Percentiles rank a stretch among this genome's conserved stretches.
These are phyloP conservation scores for Debaryomycetaceae sp. DNA, from an alignment of 1,139 yeast genomes.

Conservation along the genomic window DNA sequence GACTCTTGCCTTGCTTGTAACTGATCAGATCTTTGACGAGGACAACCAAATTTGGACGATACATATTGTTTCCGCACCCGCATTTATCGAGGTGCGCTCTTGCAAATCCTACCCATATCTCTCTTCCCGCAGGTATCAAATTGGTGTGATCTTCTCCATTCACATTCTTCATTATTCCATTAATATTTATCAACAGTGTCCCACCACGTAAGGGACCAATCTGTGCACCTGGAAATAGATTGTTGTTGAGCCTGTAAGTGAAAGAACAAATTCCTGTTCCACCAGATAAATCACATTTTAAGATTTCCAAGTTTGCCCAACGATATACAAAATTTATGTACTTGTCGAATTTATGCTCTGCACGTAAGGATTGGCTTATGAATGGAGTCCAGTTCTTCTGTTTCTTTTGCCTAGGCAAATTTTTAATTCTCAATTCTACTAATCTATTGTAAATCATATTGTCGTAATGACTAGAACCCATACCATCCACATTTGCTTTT, in stretches of 20 bases:
- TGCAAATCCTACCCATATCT: slow-evolving; percentile 36
- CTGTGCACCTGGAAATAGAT: slow-evolving; percentile 12
- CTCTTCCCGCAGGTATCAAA: slow-evolving; percentile 17
- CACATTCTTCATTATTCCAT: slow-evolving; percentile 12
- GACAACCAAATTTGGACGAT: slow-evolving; percentile 34
- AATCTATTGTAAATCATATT: slow-evolving; percentile 19
- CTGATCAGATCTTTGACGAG: slow-evolving; percentile 15
- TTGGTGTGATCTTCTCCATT: slow-evolving; percentile 11
- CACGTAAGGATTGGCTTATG: slow-evolving; percentile 22
- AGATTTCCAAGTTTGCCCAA: slow-evolving; percentile 35
- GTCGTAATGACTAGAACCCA: slow-evolving; percentile 14
- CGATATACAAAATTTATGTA: slow-evolving; percentile 32
- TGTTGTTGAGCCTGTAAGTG: slow-evolving; percentile 19
- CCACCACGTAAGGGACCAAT: slow-evolving; percentile 41
- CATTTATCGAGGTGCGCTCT: slow-evolving; percentile 34
- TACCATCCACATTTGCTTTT: slow-evolving; percentile 24
- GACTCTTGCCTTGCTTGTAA: neutral
- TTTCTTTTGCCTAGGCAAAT: slow-evolving; percentile 17
- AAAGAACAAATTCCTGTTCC: slow-evolving; percentile 25
- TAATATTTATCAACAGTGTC: slow-evolving; percentile 30
- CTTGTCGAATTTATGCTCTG: slow-evolving; percentile 21
- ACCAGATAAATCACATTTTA: slow-evolving; percentile 27
- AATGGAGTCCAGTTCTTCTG: slow-evolving; percentile 50
- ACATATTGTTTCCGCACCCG: slow-evolving; percentile 36
- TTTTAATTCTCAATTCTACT: slow-evolving; percentile 23